phyloP scores from a whole-genome alignment of 2,329 filamentous ascomycete species.

The Gnomoniopsis smithogilvyi region DNA sequence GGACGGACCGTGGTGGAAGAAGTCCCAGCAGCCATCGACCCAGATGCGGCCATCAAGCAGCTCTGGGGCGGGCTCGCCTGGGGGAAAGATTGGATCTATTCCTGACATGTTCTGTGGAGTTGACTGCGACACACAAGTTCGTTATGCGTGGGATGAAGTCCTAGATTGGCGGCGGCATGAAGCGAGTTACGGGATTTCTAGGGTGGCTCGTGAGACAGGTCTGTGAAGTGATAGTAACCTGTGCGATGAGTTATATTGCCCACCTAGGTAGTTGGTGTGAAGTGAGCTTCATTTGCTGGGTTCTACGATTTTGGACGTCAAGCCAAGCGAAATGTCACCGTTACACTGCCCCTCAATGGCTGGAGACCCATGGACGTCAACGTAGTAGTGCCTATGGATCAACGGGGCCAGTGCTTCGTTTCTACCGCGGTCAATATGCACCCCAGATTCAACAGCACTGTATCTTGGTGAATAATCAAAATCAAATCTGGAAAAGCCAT shows the following conservation, averaged over 20 bases:
- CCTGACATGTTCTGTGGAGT: slow-evolving; percentile 18
- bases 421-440: too few relatives aligned
- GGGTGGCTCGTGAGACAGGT: neutral
- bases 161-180: too few relatives aligned
- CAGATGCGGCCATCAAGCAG: slow-evolving; percentile 75
- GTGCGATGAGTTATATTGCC: neutral
- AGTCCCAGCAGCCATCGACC: slow-evolving; percentile 99
- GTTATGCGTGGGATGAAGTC: neutral
- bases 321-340: neutral
- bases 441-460: too few relatives aligned
- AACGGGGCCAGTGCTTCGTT: neutral
- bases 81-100: slow-evolving; percentile 27
- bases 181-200: too few relatives aligned
- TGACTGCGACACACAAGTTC: neutral
- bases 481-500: too few relatives aligned
- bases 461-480: too few relatives aligned
- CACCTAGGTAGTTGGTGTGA: neutral
- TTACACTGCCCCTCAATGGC: neutral
- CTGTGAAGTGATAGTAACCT: too few relatives aligned
- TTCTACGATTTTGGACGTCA: neutral
- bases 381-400: neutral
- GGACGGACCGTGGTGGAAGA: slow-evolving; percentile 84
- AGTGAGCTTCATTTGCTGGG: too few relatives aligned
- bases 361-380: neutral
- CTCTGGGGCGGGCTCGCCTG: slow-evolving; percentile 50